A percentile compares a stretch with the other conserved stretches of the same genome.
Evolutionary conservation across 495 filamentous ascomycete species (phyloP).

Genomic region (Lasiosphaeris hirsuta): DNA sequence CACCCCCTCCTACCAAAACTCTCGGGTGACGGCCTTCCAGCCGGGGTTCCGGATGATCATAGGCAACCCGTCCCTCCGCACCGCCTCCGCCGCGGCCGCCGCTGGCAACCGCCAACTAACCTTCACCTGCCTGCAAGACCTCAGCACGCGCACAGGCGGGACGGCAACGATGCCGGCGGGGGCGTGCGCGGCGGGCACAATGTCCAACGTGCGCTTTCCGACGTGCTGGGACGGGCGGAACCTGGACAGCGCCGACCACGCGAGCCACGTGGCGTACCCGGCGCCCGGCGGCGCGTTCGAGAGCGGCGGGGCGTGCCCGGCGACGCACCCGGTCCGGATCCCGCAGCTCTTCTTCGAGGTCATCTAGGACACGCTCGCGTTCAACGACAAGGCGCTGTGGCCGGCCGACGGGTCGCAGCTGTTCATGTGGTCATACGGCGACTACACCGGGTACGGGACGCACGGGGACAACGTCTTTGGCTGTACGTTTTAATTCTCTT

Average conservation of each 20-base stretch:
- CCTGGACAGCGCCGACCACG: slow-evolving; percentile 50
- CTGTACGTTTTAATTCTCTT: no score
- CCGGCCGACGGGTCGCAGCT: slow-evolving; percentile 38
- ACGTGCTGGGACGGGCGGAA: slow-evolving; percentile 55
- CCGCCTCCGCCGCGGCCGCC: slow-evolving; percentile 18
- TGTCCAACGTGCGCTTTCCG: slow-evolving; percentile 45
- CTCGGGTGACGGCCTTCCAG: slow-evolving; percentile 40
- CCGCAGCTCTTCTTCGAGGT: slow-evolving; percentile 48
- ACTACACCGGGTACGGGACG: slow-evolving; percentile 34
- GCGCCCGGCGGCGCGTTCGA: slow-evolving; percentile 33
- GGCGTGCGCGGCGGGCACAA: slow-evolving; percentile 32
- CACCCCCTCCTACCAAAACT: slow-evolving; percentile 15
- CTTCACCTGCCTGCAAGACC: no score
- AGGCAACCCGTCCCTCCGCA: slow-evolving; percentile 44
- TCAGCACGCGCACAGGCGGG: slow-evolving; percentile 27
- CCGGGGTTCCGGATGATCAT: slow-evolving; percentile 52
- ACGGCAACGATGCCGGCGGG: slow-evolving; percentile 32
- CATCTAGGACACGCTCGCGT: slow-evolving; percentile 44
- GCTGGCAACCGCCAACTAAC: no score
- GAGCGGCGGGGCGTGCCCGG: slow-evolving; percentile 41
- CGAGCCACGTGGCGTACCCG: slow-evolving; percentile 44
- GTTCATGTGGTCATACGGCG: slow-evolving; percentile 42
- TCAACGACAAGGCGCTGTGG: slow-evolving; percentile 37
- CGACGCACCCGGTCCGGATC: slow-evolving; percentile 41
- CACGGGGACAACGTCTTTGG: slow-evolving; percentile 36